Evolutionary conservation across 805 yeast genomes (phyloP).

Genomic region (Cyberlindnera petersonii): DNA sequence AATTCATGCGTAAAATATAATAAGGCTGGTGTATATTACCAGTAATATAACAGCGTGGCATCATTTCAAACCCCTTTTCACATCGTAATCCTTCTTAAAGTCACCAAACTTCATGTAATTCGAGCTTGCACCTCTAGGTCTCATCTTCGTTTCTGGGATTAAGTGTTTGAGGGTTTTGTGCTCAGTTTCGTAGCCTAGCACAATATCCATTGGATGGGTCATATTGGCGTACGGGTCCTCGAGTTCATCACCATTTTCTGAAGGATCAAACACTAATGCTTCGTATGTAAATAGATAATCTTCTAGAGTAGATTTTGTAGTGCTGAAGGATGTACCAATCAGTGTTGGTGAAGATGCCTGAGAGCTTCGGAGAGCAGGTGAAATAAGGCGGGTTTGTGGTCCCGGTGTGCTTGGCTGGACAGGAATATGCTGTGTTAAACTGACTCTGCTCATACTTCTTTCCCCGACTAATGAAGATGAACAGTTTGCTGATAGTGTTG

Average conservation of each 20-base stretch:
- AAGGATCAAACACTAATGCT: constrained; percentile 2
- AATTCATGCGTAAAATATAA: neutral
- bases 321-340: constrained; percentile 4
- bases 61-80: neutral
- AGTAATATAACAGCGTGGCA: no score
- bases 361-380: no score
- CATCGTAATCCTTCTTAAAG: neutral
- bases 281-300: constrained; percentile 7
- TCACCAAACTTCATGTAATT: constrained; percentile 18
- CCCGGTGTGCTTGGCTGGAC: no score
- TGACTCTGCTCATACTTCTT: constrained; percentile 20
- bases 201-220: constrained; percentile 25
- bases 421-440: neutral
- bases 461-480: no score
- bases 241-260: constrained; percentile 13
- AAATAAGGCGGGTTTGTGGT: no score
- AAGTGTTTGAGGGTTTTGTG: constrained; percentile 1
- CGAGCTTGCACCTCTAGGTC: constrained; percentile 19
- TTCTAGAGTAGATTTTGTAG: constrained; percentile 1
- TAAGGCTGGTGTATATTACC: no score
- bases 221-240: constrained; percentile 25
- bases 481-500: neutral
- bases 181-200: constrained; percentile 1
- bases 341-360: constrained; percentile 16
- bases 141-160: constrained; percentile 7